Evolutionary conservation across 2,329 filamentous ascomycete genomes (phyloP).

Genomic region (Aspergillus sojae): DNA sequence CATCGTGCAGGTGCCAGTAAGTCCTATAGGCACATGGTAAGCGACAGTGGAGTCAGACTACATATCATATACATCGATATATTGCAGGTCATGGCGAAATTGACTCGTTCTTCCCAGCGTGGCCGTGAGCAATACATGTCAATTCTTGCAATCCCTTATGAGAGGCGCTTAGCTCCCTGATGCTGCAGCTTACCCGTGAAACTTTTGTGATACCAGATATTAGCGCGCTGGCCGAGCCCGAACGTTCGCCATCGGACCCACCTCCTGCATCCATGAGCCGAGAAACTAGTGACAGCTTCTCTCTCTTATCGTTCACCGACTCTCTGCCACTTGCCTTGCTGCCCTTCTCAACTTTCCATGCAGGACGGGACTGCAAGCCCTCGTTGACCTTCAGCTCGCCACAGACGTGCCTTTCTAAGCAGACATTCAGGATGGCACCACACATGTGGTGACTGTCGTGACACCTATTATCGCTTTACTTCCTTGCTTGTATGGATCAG

Average conservation of each 20-base stretch:
- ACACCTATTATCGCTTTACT: neutral
- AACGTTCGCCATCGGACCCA: slow-evolving; percentile 1
- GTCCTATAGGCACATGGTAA: slow-evolving; percentile 19
- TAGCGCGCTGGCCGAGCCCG: slow-evolving; percentile 10
- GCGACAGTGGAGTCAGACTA: slow-evolving; percentile 7
- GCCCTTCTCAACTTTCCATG: neutral
- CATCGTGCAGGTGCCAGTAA: slow-evolving; percentile 17
- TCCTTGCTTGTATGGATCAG: neutral
- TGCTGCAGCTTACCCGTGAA: slow-evolving; percentile 10
- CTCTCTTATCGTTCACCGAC: neutral
- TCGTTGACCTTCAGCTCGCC: neutral
- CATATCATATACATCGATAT: slow-evolving; percentile 21
- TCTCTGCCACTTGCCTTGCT: neutral
- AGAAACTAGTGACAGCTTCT: neutral
- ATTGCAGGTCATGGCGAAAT: slow-evolving; percentile 14
- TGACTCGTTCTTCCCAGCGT: slow-evolving; percentile 18
- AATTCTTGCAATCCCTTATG: slow-evolving; percentile 10
- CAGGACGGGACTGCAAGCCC: neutral
- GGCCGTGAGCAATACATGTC: slow-evolving; percentile 17
- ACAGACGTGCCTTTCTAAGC: neutral
- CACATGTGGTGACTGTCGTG: neutral
- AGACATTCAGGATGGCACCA: neutral
- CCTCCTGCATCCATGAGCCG: neutral
- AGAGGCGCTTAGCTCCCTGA: slow-evolving; percentile 10
- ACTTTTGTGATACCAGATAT: slow-evolving; percentile 6